phyloP scores from a whole-genome alignment of 495 filamentous ascomycete species.

The Aspergillus bertholletiae region DNA sequence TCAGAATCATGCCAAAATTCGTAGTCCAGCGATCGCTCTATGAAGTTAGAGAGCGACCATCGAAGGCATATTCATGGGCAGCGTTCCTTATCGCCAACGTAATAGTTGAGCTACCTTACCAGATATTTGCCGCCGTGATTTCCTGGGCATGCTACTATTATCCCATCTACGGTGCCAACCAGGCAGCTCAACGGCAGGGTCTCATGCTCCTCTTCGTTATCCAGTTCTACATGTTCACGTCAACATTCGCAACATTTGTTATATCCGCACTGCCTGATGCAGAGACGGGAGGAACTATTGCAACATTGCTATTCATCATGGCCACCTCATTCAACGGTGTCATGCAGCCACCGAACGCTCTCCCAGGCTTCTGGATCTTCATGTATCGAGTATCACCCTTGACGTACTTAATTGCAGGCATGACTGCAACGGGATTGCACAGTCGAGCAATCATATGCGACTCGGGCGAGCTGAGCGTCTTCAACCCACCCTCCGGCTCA shows the following conservation, averaged over 20 bases:
- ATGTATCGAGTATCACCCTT: conserved; percentile 54
- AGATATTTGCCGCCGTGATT: conserved; percentile 56
- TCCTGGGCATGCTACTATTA: conserved; percentile 64
- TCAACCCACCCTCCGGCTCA: conserved; percentile 46
- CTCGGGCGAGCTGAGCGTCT: conserved; percentile 45
- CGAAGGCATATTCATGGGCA: conserved; percentile 69
- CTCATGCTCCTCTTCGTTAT: conserved; percentile 54
- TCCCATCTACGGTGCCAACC: conserved; percentile 41
- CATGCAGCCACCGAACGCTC: conserved; percentile 45
- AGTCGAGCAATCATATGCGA: conserved; percentile 40
- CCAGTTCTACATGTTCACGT: conserved; percentile 65
- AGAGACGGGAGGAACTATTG: conserved; percentile 53
- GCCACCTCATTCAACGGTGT: conserved; percentile 62
- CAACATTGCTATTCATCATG: conserved; percentile 59
- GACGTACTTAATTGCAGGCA: conserved; percentile 55
- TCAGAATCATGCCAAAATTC: conserved; percentile 72
- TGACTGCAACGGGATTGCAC: conserved; percentile 47
- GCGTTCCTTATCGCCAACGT: conserved; percentile 68
- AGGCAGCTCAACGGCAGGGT: conserved; percentile 36
- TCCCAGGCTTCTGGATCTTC: conserved; percentile 57
- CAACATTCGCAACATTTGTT: conserved; percentile 61
- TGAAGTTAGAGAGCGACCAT: conserved; percentile 64
- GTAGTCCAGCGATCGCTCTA: conserved; percentile 63
- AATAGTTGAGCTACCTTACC: conserved; percentile 71
- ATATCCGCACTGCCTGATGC: conserved; percentile 49